Evolutionary conservation across 2,329 filamentous ascomycete genomes (phyloP).

Genomic region (Alternaria gansuensis): DNA sequence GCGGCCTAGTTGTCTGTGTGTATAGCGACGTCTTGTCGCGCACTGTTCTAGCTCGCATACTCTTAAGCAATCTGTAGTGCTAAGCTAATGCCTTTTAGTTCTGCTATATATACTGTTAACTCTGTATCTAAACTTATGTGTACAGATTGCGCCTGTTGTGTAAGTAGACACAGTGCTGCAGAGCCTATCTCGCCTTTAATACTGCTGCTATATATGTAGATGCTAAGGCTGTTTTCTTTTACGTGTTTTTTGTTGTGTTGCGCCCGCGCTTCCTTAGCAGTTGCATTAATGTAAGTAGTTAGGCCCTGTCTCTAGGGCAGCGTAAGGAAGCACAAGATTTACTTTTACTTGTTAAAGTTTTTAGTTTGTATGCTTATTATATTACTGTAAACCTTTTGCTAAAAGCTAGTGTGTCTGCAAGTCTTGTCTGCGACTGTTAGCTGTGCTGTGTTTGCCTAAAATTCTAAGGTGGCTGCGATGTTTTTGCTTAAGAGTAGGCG

Average conservation of each 20-base stretch:
- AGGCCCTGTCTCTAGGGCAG: conserved; percentile 23
- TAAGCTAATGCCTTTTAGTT: conserved; percentile 29
- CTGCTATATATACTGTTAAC: conserved; percentile 25
- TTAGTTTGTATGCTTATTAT: conserved; percentile 19
- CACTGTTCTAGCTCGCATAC: conserved; percentile 24
- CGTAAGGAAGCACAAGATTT: conserved; percentile 27
- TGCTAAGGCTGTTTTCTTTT: conserved; percentile 26
- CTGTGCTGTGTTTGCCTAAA: conserved; percentile 12
- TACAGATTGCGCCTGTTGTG: conserved; percentile 19
- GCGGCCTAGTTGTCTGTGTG: conserved; percentile 31
- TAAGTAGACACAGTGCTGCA: conserved; percentile 29
- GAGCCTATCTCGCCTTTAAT: conserved; percentile 28
- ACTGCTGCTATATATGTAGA: conserved; percentile 34
- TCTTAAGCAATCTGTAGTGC: conserved; percentile 29
- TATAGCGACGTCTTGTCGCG: conserved; percentile 16
- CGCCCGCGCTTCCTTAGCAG: conserved; percentile 18
- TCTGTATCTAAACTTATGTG: conserved; percentile 22
- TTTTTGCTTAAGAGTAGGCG: conserved; percentile 18
- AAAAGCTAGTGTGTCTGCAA: conserved; percentile 16
- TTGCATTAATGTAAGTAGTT: conserved; percentile 24
- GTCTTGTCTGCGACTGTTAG: conserved; percentile 9
- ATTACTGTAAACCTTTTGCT: conserved; percentile 23
- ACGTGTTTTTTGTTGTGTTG: conserved; percentile 25
- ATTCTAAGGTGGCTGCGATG: conserved; percentile 21
- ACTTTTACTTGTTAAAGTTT: conserved; percentile 20